phyloP scores from a whole-genome alignment of 768 basidiomycete species.

The Leucocoprinus sp. region DNA sequence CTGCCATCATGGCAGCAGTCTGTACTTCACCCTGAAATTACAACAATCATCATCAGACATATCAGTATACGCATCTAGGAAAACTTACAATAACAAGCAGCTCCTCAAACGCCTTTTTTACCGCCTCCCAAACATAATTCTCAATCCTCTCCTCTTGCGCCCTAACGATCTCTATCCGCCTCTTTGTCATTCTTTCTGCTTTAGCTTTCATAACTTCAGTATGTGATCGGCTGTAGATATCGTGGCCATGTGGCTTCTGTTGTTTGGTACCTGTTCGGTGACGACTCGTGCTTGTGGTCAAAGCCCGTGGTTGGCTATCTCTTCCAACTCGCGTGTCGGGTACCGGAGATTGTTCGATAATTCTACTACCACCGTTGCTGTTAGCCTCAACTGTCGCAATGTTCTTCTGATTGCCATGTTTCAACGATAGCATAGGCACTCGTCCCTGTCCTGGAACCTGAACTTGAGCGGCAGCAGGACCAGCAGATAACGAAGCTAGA shows the following conservation, averaged over 20 bases:
- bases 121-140: slow-evolving; percentile 47
- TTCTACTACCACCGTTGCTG: too few relatives aligned
- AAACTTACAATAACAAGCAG: slow-evolving; percentile 50
- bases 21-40: slow-evolving; percentile 63
- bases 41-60: background rate
- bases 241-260: background rate
- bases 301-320: background rate
- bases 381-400: slow-evolving; percentile 59
- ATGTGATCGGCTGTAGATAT: too few relatives aligned
- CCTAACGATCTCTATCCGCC: slow-evolving; percentile 33
- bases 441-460: slow-evolving; percentile 47
- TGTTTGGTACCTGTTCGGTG: slow-evolving; percentile 15
- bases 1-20: slow-evolving; percentile 65
- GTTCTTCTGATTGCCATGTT: background rate
- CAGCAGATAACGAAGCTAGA: slow-evolving; percentile 48
- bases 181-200: slow-evolving; percentile 20
- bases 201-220: background rate
- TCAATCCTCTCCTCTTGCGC: slow-evolving; percentile 44
- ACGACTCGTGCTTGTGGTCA: slow-evolving; percentile 11
- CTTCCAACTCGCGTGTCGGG: slow-evolving; percentile 19
- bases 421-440: slow-evolving; percentile 21
- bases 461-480: slow-evolving; percentile 13
- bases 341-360: slow-evolving; percentile 15
- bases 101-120: slow-evolving; percentile 49
- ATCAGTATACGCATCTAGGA: background rate